Percentiles rank a stretch among this genome's conserved stretches.
phyloP scores from a whole-genome alignment of 148 eudicot genomes.

The Persicaria tinctoria region DNA sequence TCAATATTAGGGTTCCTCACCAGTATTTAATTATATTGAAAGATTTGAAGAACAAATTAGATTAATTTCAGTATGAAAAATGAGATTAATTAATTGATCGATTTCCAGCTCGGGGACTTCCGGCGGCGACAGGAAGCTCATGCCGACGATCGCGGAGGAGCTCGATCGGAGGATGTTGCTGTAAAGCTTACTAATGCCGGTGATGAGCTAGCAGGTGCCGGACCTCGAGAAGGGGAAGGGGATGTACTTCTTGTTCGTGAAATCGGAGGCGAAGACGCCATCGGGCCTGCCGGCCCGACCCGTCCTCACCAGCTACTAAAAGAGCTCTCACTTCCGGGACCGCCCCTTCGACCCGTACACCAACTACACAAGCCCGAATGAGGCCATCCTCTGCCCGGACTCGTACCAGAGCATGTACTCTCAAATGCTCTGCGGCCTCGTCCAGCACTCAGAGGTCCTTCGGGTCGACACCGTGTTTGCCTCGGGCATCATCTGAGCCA shows the following conservation, averaged over 20 bases:
- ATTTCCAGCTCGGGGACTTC: constrained; percentile 62
- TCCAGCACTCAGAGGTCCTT: constrained; percentile 53
- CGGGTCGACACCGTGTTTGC: constrained; percentile 85
- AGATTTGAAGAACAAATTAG: not conserved
- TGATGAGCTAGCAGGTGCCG: constrained; percentile 65
- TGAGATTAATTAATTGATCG: not conserved
- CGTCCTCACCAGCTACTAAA: constrained; percentile 69
- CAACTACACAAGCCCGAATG: constrained; percentile 75
- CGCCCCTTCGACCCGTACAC: constrained; percentile 65
- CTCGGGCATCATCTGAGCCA: constrained; percentile 80
- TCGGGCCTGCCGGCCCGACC: constrained; percentile 69
- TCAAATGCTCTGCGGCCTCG: constrained; percentile 66
- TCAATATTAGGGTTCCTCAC: constrained; percentile 27
- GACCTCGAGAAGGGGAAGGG: constrained; percentile 74
- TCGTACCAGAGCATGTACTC: constrained; percentile 82
- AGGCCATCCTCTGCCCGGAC: constrained; percentile 64
- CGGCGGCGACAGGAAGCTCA: constrained; percentile 70
- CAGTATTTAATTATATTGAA: constrained; percentile 21
- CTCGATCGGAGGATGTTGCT: constrained; percentile 49
- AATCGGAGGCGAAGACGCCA: constrained; percentile 70
- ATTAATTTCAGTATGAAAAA: not conserved
- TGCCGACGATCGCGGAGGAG: constrained; percentile 75
- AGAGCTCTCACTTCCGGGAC: constrained; percentile 47
- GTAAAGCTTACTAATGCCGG: constrained; percentile 71
- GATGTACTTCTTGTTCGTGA: constrained; percentile 68